A percentile compares a stretch with the other conserved stretches of the same genome.
These are phyloP conservation scores for Calonectria naviculata DNA, from an alignment of 2,329 filamentous ascomycete species.

Conservation along the genomic window DNA sequence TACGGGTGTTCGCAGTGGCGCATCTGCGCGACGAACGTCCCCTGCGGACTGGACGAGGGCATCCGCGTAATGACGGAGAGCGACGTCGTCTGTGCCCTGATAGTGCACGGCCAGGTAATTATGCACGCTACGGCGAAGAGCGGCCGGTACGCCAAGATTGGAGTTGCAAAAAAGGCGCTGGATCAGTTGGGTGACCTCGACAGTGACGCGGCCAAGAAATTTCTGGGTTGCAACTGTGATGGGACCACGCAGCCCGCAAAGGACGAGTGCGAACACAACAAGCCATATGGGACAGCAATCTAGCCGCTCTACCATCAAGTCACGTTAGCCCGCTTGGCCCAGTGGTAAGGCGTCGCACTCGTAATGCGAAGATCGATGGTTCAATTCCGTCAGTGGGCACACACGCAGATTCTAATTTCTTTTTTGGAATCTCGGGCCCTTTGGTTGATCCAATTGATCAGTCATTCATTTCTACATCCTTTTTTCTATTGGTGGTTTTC, in stretches of 20 bases:
- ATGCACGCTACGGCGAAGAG: conserved; percentile 71
- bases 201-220: conserved; percentile 60
- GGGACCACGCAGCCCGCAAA: neutral
- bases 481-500: neutral
- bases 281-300: conserved; percentile 20
- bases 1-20: conserved; percentile 74
- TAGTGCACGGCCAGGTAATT: conserved; percentile 80
- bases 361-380: conserved; percentile 42
- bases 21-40: conserved; percentile 60
- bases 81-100: conserved; percentile 76
- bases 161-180: conserved; percentile 70
- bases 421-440: too few relatives aligned
- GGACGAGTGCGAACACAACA: too few relatives aligned
- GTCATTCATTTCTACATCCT: neutral
- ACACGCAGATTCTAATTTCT: neutral
- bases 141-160: conserved; percentile 78
- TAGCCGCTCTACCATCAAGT: conserved; percentile 4
- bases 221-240: conserved; percentile 73
- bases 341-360: conserved; percentile 43
- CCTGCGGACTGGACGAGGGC: conserved; percentile 53
- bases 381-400: conserved; percentile 39
- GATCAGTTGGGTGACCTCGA: conserved; percentile 60
- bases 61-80: conserved; percentile 51
- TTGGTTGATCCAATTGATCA: neutral
- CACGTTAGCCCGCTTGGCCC: conserved; percentile 36